These are phyloP conservation scores for Fonsecaea multimorphosa DNA, from an alignment of 2,329 filamentous ascomycete genomes.

Conservation along the genomic window DNA sequence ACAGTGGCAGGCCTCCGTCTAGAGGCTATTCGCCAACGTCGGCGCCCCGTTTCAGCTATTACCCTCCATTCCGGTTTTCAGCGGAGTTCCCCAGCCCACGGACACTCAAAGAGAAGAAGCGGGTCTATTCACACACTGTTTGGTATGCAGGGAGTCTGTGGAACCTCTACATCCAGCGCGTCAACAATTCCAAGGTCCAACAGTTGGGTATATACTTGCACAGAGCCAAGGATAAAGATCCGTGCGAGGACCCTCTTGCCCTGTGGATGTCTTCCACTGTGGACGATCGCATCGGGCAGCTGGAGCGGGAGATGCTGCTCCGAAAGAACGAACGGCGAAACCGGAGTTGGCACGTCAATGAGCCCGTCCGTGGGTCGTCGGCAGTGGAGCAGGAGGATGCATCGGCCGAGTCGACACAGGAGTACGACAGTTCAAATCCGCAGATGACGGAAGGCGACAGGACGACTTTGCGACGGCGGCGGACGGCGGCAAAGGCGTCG, in stretches of 20 bases:
- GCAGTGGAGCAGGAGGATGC: constrained; percentile 31
- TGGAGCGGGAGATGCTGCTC: constrained; percentile 60
- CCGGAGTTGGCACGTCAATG: constrained; percentile 42
- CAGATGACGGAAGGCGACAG: constrained; percentile 22
- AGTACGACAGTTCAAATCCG: constrained; percentile 28
- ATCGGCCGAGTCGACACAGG: constrained; percentile 23
- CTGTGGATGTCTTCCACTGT: constrained; percentile 53
- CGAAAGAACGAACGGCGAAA: constrained; percentile 45
- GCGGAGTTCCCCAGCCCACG: constrained; percentile 64
- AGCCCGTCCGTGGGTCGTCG: constrained; percentile 27
- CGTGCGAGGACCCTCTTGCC: constrained; percentile 46
- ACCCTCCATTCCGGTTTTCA: constrained; percentile 64
- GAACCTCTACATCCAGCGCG: constrained; percentile 69
- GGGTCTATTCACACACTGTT: constrained; percentile 64
- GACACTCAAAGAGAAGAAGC: constrained; percentile 63
- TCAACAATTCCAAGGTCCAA: constrained; percentile 60
- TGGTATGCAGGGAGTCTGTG: constrained; percentile 65
- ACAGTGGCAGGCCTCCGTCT: constrained; percentile 35
- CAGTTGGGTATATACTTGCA: constrained; percentile 66
- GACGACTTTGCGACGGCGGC: constrained; percentile 41
- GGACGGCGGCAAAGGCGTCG: constrained; percentile 28
- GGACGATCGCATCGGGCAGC: constrained; percentile 60
- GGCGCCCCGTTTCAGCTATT: constrained; percentile 56
- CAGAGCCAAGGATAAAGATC: constrained; percentile 62
- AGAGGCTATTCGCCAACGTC: constrained; percentile 30